Evolutionary conservation across 495 filamentous ascomycete genomes (phyloP).

Genomic region (Penicillium ochrochloron): DNA sequence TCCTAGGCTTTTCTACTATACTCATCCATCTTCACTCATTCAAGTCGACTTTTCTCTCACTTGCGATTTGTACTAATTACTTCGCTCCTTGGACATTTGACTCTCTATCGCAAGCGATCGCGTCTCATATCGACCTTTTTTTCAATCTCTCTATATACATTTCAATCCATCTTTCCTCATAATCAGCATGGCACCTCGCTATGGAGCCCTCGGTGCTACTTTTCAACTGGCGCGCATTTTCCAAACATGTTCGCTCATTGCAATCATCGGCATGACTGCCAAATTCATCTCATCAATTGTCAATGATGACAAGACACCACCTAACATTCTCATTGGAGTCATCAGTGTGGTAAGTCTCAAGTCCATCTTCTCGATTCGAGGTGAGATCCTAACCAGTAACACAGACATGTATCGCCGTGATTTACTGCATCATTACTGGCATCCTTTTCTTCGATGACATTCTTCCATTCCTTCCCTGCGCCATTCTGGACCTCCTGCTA

Average conservation of each 20-base stretch:
- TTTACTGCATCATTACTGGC: conserved; percentile 76
- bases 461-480: conserved; percentile 71
- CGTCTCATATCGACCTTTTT: neutral
- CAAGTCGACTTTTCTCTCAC: neutral
- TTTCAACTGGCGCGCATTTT: conserved; percentile 76
- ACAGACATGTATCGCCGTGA: conserved; percentile 73
- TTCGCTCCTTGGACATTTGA: neutral
- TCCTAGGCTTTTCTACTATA: neutral
- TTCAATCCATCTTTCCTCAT: neutral
- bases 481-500: conserved; percentile 65
- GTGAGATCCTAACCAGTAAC: neutral
- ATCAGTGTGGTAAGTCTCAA: conserved; percentile 74
- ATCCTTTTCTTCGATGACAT: conserved; percentile 78
- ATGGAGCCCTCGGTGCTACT: conserved; percentile 78
- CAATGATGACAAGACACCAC: conserved; percentile 61
- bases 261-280: conserved; percentile 78
- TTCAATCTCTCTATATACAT: neutral
- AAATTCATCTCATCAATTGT: conserved; percentile 85
- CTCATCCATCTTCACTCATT: neutral
- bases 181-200: conserved; percentile 34
- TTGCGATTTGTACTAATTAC: neutral
- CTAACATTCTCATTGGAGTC: conserved; percentile 75
- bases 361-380: neutral
- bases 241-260: conserved; percentile 72
- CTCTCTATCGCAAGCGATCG: neutral